phyloP scores from a whole-genome alignment of 176 grass and related monocot species.

The Poa pratensis region DNA sequence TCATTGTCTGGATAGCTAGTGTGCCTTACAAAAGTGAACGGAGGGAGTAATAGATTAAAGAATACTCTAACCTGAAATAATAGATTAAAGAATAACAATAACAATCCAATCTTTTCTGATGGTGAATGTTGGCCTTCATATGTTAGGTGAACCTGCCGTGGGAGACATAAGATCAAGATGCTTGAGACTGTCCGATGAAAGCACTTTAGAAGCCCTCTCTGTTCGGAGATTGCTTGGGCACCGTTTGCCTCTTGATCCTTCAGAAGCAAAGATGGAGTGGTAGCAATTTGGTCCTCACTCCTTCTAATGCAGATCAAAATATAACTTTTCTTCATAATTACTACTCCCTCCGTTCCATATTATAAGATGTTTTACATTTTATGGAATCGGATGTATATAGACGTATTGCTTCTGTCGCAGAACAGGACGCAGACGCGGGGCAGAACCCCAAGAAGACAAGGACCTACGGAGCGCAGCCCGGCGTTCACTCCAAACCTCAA shows the following conservation, averaged over 20 bases:
- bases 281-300: conserved; percentile 31
- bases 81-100: background rate
- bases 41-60: no score
- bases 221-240: conserved; percentile 88
- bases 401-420: no score
- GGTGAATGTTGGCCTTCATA: conserved; percentile 15
- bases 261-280: conserved; percentile 89
- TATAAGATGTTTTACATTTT: no score
- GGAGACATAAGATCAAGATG: conserved; percentile 98
- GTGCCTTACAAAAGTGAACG: no score
- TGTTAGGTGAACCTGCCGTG: conserved; percentile 87
- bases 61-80: background rate
- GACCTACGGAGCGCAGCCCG: no score
- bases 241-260: conserved; percentile 80
- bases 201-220: conserved; percentile 89
- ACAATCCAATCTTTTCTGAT: conserved; percentile 30
- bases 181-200: conserved; percentile 95
- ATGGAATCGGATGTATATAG: no score
- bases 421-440: no score
- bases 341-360: no score
- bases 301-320: conserved; percentile 23
- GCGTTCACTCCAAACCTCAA: no score
- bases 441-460: no score
- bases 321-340: conserved; percentile 12
- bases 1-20: no score